Percentiles rank a stretch among this genome's conserved stretches.
Conservation (phyloP, 2,329 filamentous ascomycete genomes). For the Myriangium duriaei region DNA sequence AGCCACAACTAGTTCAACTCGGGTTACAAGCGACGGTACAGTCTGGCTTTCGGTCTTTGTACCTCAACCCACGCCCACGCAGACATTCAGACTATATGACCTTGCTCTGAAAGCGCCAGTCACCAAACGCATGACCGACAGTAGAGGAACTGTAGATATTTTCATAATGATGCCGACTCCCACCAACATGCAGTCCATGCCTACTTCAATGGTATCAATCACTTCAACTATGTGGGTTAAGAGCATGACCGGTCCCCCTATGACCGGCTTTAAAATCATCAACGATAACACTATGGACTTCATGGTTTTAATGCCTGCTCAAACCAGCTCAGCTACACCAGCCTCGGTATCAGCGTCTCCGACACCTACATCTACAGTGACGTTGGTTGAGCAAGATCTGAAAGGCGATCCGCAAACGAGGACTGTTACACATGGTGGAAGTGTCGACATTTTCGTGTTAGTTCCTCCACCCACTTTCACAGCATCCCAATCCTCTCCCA, state of each 20-base stretch:
- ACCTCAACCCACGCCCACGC: not conserved
- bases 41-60: not conserved
- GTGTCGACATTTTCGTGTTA: not conserved
- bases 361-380: no score
- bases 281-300: no score
- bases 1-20: not conserved
- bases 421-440: not conserved
- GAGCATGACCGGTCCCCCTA: not conserved
- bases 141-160: not conserved
- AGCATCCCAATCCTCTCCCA: no score
- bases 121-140: not conserved
- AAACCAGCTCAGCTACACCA: no score
- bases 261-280: no score
- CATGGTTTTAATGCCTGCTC: no score
- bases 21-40: not conserved
- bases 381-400: no score
- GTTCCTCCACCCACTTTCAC: not conserved
- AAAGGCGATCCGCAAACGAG: no score
- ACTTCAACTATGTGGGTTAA: not conserved
- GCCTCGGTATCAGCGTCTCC: no score
- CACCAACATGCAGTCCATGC: no score
- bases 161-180: not conserved
- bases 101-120: not conserved
- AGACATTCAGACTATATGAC: not conserved
- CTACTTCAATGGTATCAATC: not conserved